A percentile compares a stretch with the other conserved stretches of the same genome.
These are phyloP conservation scores for Debaryomyces psychrophilus DNA, from an alignment of 1,139 yeast species.

Conservation along the genomic window DNA sequence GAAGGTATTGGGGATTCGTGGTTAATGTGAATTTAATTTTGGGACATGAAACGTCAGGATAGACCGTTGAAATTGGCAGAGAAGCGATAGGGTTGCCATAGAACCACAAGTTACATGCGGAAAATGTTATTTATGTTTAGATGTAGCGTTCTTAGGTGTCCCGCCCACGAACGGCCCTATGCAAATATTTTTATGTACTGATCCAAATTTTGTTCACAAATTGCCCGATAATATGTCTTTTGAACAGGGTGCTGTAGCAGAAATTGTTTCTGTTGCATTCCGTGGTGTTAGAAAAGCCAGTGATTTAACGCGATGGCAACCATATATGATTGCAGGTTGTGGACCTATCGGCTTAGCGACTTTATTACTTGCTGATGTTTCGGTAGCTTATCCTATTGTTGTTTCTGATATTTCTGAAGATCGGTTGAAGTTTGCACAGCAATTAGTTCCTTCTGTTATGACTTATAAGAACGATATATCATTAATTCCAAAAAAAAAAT, in stretches of 20 bases:
- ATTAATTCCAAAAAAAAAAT: conserved; percentile 24
- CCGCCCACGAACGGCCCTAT: conserved; percentile 29
- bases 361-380: conserved; percentile 25
- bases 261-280: conserved; percentile 30
- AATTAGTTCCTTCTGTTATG: conserved; percentile 29
- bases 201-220: conserved; percentile 24
- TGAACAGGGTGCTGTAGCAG: conserved; percentile 32
- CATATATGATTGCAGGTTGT: conserved; percentile 27
- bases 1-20: conserved; percentile 27
- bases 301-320: conserved; percentile 25
- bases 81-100: conserved; percentile 33
- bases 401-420: conserved; percentile 27
- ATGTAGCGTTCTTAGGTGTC: conserved; percentile 28
- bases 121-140: conserved; percentile 32
- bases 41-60: conserved; percentile 40
- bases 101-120: conserved; percentile 34
- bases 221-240: conserved; percentile 27
- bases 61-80: conserved; percentile 32
- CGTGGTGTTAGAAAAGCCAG: conserved; percentile 29
- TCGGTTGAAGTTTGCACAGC: conserved; percentile 28
- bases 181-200: conserved; percentile 27
- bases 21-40: conserved; percentile 23
- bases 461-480: conserved; percentile 28
- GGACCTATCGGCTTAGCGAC: conserved; percentile 35
- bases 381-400: conserved; percentile 29